Percentiles rank a stretch among this genome's conserved stretches.
phyloP scores from a whole-genome alignment of 805 yeast species.

The Metschnikowia koreensis region DNA sequence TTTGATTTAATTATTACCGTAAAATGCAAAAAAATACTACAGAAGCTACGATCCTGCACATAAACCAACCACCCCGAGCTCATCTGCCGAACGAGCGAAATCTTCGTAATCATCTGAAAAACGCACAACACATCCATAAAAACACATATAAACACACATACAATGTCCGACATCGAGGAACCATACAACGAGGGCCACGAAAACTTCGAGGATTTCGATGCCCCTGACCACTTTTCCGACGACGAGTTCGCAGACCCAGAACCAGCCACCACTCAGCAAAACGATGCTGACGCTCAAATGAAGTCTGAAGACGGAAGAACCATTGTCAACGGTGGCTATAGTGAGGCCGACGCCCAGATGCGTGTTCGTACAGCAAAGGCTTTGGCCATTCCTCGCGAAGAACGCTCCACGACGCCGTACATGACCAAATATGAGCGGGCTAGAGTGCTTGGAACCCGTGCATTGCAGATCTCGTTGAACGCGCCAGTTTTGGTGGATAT shows the following conservation, averaged over 20 bases:
- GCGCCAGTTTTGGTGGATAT: conserved; percentile 98
- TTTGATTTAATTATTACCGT: background rate
- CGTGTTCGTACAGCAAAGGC: conserved; percentile 69
- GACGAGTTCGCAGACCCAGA: conserved; percentile 51
- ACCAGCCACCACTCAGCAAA: conserved; percentile 18
- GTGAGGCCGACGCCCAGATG: conserved; percentile 49
- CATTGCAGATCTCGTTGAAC: conserved; percentile 94
- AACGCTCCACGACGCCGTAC: conserved; percentile 94
- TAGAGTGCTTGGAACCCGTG: conserved; percentile 94
- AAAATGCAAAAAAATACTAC: background rate
- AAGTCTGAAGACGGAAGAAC: conserved; percentile 70
- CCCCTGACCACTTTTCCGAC: conserved; percentile 74
- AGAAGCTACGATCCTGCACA: background rate
- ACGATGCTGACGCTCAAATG: conserved; percentile 40
- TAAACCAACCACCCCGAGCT: background rate
- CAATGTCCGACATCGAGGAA: conserved; percentile 46
- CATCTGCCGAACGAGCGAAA: conserved; percentile 6
- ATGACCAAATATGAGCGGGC: conserved; percentile 99
- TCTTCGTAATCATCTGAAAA: conserved; percentile 2
- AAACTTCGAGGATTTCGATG: conserved; percentile 78
- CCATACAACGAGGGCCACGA: conserved; percentile 69
- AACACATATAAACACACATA: conserved; percentile 2
- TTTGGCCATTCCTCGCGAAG: conserved; percentile 83
- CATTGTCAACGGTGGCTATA: conserved; percentile 67
- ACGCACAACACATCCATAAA: background rate